phyloP scores from a whole-genome alignment of 2,329 filamentous ascomycete species.

The Trichoderma citrinoviride region DNA sequence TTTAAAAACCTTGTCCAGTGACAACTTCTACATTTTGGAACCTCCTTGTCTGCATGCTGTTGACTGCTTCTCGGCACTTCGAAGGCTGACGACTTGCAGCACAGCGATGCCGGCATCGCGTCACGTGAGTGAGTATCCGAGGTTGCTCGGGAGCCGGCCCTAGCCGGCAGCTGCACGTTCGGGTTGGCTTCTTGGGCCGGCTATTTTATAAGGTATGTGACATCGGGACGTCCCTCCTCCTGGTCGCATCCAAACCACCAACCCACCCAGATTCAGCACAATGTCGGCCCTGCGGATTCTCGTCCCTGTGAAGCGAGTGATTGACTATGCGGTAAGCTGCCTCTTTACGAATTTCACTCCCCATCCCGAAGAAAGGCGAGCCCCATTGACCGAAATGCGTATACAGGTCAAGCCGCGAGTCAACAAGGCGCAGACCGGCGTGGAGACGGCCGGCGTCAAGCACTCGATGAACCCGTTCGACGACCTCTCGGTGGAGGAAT shows the following conservation, averaged over 20 bases:
- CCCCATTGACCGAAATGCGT: conserved; percentile 10
- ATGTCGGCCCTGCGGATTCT: conserved; percentile 71
- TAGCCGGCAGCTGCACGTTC: conserved; percentile 39
- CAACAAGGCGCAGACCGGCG: conserved; percentile 73
- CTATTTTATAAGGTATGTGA: neutral
- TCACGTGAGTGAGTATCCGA: conserved; percentile 42
- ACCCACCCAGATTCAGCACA: conserved; percentile 29
- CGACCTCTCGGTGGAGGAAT: conserved; percentile 96
- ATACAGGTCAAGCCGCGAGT: conserved; percentile 64
- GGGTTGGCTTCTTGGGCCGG: conserved; percentile 8
- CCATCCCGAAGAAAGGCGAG: too few relatives aligned
- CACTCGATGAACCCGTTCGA: conserved; percentile 99
- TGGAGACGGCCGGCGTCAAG: conserved; percentile 91
- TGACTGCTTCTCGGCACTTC: too few relatives aligned
- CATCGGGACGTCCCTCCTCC: conserved; percentile 23
- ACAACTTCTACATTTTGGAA: neutral
- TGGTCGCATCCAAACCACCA: conserved; percentile 28
- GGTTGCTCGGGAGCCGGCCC: conserved; percentile 40
- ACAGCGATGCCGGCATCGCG: neutral
- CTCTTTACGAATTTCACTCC: too few relatives aligned
- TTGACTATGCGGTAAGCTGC: conserved; percentile 73
- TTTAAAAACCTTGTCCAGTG: neutral
- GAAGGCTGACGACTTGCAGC: too few relatives aligned
- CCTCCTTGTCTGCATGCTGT: neutral
- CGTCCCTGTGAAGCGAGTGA: conserved; percentile 79